Base-by-base conservation (phyloP, 768 basidiomycete species). In the Sutorius australiensis region DNA sequence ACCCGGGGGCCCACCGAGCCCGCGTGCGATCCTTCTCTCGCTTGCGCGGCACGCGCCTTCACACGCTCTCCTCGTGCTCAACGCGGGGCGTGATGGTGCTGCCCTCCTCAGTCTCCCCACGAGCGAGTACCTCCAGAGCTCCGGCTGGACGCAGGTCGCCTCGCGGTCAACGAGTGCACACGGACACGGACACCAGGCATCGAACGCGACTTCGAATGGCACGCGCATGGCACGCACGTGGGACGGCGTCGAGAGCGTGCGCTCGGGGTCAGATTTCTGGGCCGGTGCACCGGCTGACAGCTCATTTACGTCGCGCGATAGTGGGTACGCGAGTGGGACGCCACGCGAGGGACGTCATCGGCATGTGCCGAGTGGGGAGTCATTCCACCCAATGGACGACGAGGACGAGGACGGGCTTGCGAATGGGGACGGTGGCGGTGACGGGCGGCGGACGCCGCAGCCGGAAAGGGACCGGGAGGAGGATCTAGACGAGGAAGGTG, bases 101-200 rank as follows among this genome's bases (percentile, higher is more conserved):
- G 91, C 90, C 0, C 83, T 89, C 5, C 77, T 92, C 49, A 89
- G 87, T 14, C 69, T 92, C 7, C 91, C 90, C 0, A 92, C 90
- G 0, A 80, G 80, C 58, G 91, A 93, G 60, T 93, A 92, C 67
- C 89, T 91, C 65, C 91, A 93, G 58, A 84, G 84, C 58, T 89
- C 88, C 0, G 84, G 86, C 2, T 92, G 90, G 89, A 80, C 71
- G 1, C 61, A 68, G 32, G 48, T 67, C 52, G 63, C 44, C 32
- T 34, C 17, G 6, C 31, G 11, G 11, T 40, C 32, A 24, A n/a
- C 46, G 24, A 58, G 56, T 24, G 60, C 56, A 39, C 54, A 62
- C 47, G 58, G 57, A 16, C 64, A 65, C 45, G 50, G 49, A 16
- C 63, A 65, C 45, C 50, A 48, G 40, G 21, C 16, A 10, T 69